Base-by-base conservation (phyloP, 2,329 filamentous ascomycete species). In the Trichophyton schoenleinii region DNA sequence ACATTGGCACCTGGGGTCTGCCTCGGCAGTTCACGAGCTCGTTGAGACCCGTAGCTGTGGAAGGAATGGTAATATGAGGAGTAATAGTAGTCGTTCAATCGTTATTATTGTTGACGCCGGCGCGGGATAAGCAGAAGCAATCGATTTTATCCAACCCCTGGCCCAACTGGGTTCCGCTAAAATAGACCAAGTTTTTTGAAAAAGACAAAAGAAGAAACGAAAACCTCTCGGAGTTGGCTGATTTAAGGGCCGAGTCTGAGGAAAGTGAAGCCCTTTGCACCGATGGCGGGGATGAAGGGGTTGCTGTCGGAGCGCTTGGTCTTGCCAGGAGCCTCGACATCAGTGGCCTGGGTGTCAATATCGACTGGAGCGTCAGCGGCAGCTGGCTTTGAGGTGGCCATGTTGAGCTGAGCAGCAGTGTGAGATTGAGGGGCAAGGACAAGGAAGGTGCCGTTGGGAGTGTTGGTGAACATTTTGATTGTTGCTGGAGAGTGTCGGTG, bases 351-450 rank as follows among this genome's bases (percentile, higher is more conserved):
- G 58, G 36, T 42, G 4, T 48, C 44, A 2, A 58, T 46, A 38
- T 28, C 46, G 49, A 44, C 18, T 15, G 58, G 41, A 53, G 11
- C 44, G 15, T 60, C 58, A 46, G 18, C 25, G 22, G 57, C 42
- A 11, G 58, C n/a, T 18, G 55, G 11, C 36, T 62, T 36, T 4
- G 55, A 25, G 9, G 61, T 22, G 41, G 25, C 44, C 11, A 61
- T 49, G 11, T 52, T 52, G 8, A 64, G 58, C 28, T 61, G 59
- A 11, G 63, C 57, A 9, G 57, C 46, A 20, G 60, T 61, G 28
- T 61, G 60, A 18, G 63, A 55, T 49, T 66, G 65, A 31, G 65
- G 65, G 18, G 64, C 59, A 61, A 66, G 64, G 58, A 66, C 63
- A 52, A 66, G 65, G 55, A 61, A 66, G 55, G 64, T 65, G 64